phyloP scores from a whole-genome alignment of 352 stramenopile species.

The Phytopythium oedochilum region DNA sequence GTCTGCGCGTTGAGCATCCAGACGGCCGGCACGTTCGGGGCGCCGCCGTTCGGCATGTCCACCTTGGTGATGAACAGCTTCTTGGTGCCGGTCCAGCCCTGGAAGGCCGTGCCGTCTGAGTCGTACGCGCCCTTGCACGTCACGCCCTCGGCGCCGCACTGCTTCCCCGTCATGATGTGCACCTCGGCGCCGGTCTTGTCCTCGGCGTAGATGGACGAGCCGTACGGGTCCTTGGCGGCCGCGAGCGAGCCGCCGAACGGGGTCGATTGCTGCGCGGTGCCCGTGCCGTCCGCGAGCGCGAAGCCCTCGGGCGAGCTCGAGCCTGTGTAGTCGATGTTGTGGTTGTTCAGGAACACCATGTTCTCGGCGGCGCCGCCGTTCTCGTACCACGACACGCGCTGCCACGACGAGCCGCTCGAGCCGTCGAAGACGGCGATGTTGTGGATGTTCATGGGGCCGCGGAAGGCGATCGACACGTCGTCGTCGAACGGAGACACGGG shows the following conservation, averaged over 20 bases:
- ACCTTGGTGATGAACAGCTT: constrained; percentile 80
- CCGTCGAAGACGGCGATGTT: constrained; percentile 73
- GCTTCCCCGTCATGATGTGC: constrained; percentile 64
- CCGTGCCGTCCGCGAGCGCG: constrained; percentile 43
- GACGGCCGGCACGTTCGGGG: constrained; percentile 59
- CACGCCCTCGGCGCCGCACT: constrained; percentile 40
- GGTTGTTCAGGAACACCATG: constrained; percentile 84
- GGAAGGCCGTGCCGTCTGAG: constrained; percentile 55
- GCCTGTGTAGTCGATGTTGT: constrained; percentile 69
- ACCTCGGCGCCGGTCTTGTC: constrained; percentile 68
- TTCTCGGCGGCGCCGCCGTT: constrained; percentile 47
- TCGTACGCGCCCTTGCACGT: constrained; percentile 67
- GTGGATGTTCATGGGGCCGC: constrained; percentile 59
- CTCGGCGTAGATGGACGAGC: constrained; percentile 39
- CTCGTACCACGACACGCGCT: constrained; percentile 62
- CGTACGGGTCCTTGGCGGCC: constrained; percentile 36
- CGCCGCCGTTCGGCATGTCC: constrained; percentile 37
- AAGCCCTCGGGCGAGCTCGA: constrained; percentile 55
- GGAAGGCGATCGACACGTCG: constrained; percentile 61
- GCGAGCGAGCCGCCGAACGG: constrained; percentile 48
- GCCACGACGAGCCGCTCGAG: constrained; percentile 37
- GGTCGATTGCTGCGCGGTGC: constrained; percentile 27
- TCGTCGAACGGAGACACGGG: constrained; percentile 58
- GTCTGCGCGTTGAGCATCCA: constrained; percentile 74
- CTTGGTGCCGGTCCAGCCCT: constrained; percentile 65